Evolutionary conservation across 192 early-diverging fungal species (phyloP), one percentile per base, ranked within the genome.

Genomic region (Coemansia sp.): DNA sequence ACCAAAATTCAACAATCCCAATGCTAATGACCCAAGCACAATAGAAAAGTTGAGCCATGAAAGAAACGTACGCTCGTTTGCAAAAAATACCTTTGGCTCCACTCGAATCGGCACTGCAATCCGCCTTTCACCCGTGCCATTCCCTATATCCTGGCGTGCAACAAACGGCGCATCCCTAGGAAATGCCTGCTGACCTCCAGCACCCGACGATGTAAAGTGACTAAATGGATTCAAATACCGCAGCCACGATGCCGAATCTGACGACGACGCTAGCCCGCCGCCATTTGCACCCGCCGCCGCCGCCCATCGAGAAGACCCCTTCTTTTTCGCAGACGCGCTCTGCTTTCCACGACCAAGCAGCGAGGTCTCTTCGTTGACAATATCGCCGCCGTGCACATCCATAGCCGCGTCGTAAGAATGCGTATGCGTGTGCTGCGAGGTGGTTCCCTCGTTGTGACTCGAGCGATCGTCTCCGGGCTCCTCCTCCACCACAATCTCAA

Each of bases 51-150:
- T 87, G 33, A 93, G 77, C 91, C 91, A 95, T 4, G 91, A 85
- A 33, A 94, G 71, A 47, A 94, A 93, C 1, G 93, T 95, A 17
- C 93, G 81, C 71, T 95, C 93, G 60, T 96, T 96, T 26, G 92
- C 92, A 68, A 96, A 94, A 62, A 92, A 94, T 10, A 94, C 87
- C 54, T 96, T 96, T 49, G 90, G 90, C 34, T 92, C 88, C n/a
- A 91, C 80, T 6, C 87, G 80, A 26, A 86, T 77, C 0, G 86
- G 86, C 7, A 86, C 51, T 17, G 78, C 82, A 47, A 88, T 86
- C 8, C 86, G 83, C 60, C 77, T 85, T 13, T 67, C 70, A 2
- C 41, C 37, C 11, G 26, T 51, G 33, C 43, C 50, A 37, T 41
- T 17, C 44, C 44, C 44, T 45, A 36, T 20, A 55, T 73, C 19